These are phyloP conservation scores for Xylaria sp. DNA, from an alignment of 2,329 filamentous ascomycete species.

Conservation along the genomic window DNA sequence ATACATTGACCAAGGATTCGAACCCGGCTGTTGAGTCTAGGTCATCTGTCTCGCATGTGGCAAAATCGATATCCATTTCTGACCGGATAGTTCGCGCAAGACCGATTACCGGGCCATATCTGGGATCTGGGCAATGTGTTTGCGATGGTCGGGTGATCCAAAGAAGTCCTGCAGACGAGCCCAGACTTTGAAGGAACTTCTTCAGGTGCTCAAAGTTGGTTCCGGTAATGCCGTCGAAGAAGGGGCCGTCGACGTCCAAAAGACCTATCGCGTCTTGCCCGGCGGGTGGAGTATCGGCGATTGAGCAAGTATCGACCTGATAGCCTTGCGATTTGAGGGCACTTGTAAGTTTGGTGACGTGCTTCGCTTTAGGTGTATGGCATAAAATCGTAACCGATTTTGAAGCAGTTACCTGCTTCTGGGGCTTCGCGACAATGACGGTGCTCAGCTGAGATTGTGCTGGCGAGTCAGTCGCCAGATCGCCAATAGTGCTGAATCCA, in stretches of 20 bases:
- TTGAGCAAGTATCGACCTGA: background rate
- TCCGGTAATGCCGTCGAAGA: background rate
- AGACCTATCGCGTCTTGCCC: background rate
- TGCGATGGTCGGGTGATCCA: conserved; percentile 3
- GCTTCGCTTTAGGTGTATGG: no score
- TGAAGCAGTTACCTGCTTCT: background rate
- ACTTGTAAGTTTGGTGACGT: background rate
- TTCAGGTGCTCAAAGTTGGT: background rate
- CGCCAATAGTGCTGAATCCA: no score
- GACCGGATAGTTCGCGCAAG: conserved; percentile 35
- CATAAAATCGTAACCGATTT: background rate
- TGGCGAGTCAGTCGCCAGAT: no score
- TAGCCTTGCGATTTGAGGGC: background rate
- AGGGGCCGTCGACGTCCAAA: background rate
- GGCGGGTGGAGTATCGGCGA: background rate
- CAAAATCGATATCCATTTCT: conserved; percentile 35
- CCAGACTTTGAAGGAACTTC: background rate
- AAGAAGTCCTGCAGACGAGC: background rate
- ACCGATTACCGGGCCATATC: background rate
- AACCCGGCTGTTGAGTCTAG: background rate
- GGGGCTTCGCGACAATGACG: background rate
- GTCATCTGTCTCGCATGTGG: conserved; percentile 11
- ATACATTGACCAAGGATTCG: background rate
- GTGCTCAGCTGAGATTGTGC: no score
- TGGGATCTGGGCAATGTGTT: background rate